Evolutionary conservation across 2,329 filamentous ascomycete genomes (phyloP), one percentile per base, ranked within the genome.

Genomic region (Fonsecaea multimorphosa): DNA sequence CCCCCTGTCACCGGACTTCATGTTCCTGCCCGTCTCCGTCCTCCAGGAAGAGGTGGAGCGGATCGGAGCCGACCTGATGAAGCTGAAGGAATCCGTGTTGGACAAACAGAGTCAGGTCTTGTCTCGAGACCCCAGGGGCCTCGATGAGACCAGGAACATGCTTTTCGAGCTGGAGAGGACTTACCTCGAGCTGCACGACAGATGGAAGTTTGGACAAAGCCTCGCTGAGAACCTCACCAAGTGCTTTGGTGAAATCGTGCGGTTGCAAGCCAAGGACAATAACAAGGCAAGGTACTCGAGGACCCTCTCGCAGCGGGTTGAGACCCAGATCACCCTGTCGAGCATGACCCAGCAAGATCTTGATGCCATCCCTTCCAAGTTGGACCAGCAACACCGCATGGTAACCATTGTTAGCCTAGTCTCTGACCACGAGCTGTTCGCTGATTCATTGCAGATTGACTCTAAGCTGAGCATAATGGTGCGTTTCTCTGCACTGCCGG

Each of bases 191-290:
- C 22, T 54, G 51, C 24, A 16, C 3, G 27, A 54, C 1, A 24
- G 51, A 12, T 54, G 51, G 51, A 24, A 27, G 19, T 54, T 54
- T 31, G 51, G 27, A 54, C 51, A 54, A 31, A n/a, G 27, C 19
- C 27, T 54, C 19, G 51, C 51, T 16, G 51, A 54, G 16, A 54
- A 54, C 14, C 19, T 54, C 19, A 54, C 19, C 3, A 24, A 31
- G 31, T 54, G 51, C 51, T 54, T 54, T 54, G 51, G 27, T 22
- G 51, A 54, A 16, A 54, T 54, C 27, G 51, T 31, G 51, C 31
- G 51, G 51, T 31, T 24, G 51, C 51, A 54, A 31, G 27, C 51
- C 4, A 54, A 31, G 51, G 27, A 11, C 2, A 31, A 31, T 31
- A 2, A 7, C 32, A 34, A 12, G 32, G 32, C 32, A 9, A 34